phyloP scores from a whole-genome alignment of 2,329 filamentous ascomycete genomes.

The Pezicula carpinea region DNA sequence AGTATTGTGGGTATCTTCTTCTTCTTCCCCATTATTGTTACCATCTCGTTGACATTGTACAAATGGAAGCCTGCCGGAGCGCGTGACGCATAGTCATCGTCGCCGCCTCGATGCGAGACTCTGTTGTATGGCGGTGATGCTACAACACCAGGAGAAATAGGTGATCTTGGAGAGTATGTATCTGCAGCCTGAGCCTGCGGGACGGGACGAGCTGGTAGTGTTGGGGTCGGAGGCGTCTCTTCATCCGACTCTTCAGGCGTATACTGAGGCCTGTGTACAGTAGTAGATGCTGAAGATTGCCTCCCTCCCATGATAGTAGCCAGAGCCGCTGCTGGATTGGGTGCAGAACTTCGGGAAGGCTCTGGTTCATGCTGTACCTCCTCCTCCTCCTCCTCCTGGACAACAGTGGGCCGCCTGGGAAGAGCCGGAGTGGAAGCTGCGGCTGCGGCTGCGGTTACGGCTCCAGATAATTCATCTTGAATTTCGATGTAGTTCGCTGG shows the following conservation, averaged over 20 bases:
- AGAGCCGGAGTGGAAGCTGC: slow-evolving; percentile 29
- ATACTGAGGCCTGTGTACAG: slow-evolving; percentile 50
- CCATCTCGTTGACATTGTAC: slow-evolving; percentile 97
- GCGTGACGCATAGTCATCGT: slow-evolving; percentile 38
- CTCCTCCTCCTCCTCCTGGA: slow-evolving; percentile 19
- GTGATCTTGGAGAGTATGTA: slow-evolving; percentile 25
- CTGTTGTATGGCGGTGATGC: slow-evolving; percentile 53
- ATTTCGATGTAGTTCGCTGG: slow-evolving; percentile 94
- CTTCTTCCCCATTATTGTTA: slow-evolving; percentile 92
- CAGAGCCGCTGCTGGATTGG: slow-evolving; percentile 38
- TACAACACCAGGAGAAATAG: slow-evolving; percentile 35
- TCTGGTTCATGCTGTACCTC: slow-evolving; percentile 14
- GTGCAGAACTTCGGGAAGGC: slow-evolving; percentile 17
- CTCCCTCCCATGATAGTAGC: slow-evolving; percentile 47
- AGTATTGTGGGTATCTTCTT: slow-evolving; percentile 98
- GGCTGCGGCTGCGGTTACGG: slow-evolving; percentile 21
- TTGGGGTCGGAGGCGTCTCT: slow-evolving; percentile 52
- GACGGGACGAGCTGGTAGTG: slow-evolving; percentile 57
- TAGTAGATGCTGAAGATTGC: slow-evolving; percentile 31
- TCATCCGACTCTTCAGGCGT: slow-evolving; percentile 67
- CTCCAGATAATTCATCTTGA: slow-evolving; percentile 33
- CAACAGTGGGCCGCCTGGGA: slow-evolving; percentile 32
- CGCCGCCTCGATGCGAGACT: slow-evolving; percentile 35
- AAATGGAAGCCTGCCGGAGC: slow-evolving; percentile 83
- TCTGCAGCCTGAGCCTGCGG: slow-evolving; percentile 45